Evolutionary conservation across 305 asterid genomes (phyloP).

Genomic region (Stenogyne calaminthoides): DNA sequence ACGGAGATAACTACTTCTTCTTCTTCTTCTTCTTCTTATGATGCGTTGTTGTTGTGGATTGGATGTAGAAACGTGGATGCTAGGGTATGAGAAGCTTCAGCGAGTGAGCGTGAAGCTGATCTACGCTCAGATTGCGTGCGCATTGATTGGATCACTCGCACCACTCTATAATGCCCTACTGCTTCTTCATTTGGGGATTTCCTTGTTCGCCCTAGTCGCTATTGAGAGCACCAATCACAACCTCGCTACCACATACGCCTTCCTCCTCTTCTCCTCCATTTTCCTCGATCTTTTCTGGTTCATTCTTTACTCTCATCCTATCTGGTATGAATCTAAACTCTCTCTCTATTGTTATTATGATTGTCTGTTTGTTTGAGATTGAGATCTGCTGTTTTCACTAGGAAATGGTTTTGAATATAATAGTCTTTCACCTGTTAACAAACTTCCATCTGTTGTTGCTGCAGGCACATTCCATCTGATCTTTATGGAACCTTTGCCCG

Average conservation of each 20-base stretch:
- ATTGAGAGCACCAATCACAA: slow-evolving; percentile 93
- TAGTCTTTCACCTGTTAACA: slow-evolving; percentile 22
- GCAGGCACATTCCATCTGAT: slow-evolving; percentile 77
- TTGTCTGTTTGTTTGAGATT: neutral
- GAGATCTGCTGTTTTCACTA: neutral
- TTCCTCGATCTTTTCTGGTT: slow-evolving; percentile 81
- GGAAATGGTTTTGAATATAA: neutral
- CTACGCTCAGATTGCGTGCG: slow-evolving; percentile 85
- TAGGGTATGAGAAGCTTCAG: slow-evolving; percentile 81
- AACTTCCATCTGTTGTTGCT: slow-evolving; percentile 6
- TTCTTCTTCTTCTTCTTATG: slow-evolving; percentile 24
- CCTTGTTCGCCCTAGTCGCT: slow-evolving; percentile 88
- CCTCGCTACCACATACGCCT: slow-evolving; percentile 86
- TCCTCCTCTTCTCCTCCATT: slow-evolving; percentile 77
- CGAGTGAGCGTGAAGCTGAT: slow-evolving; percentile 69
- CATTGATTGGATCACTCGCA: slow-evolving; percentile 87
- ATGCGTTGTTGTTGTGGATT: slow-evolving; percentile 54
- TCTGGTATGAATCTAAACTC: slow-evolving; percentile 45
- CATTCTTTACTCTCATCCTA: slow-evolving; percentile 61
- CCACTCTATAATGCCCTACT: slow-evolving; percentile 78
- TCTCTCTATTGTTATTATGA: neutral
- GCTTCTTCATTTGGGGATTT: slow-evolving; percentile 68
- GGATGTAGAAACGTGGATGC: slow-evolving; percentile 64
- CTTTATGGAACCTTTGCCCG: slow-evolving; percentile 61
- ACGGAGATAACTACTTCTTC: neutral